phyloP scores from a whole-genome alignment of 139 green algal species.

The Picochlorum sp. region DNA sequence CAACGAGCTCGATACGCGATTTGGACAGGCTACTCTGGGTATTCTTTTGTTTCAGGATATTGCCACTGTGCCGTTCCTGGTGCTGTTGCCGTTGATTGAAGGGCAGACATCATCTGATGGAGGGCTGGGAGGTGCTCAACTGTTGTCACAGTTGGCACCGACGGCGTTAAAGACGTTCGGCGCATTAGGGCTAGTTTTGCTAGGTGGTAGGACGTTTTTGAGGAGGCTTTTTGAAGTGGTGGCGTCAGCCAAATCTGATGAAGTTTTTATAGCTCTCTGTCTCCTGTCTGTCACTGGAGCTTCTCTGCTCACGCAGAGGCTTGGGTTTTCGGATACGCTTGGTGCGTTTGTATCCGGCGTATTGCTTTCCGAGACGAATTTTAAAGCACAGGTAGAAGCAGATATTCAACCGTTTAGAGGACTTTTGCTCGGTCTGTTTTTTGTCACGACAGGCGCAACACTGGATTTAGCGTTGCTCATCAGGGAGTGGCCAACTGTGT shows the following conservation, averaged over 20 bases:
- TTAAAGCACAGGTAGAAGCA: conserved; percentile 65
- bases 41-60: conserved; percentile 93
- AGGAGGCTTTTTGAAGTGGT: conserved; percentile 59
- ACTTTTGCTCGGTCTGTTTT: conserved; percentile 89
- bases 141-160: conserved; percentile 53
- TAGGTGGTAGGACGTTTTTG: conserved; percentile 74
- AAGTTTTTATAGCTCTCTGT: conserved; percentile 90
- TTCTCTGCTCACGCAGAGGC: conserved; percentile 57
- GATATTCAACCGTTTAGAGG: conserved; percentile 86
- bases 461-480: conserved; percentile 58
- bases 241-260: conserved; percentile 51
- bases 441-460: conserved; percentile 65
- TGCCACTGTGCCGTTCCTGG: conserved; percentile 83
- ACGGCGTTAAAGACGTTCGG: conserved; percentile 54
- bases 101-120: background rate
- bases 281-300: conserved; percentile 85
- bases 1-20: conserved; percentile 65
- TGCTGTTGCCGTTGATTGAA: conserved; percentile 76
- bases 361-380: conserved; percentile 79
- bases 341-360: conserved; percentile 86
- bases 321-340: conserved; percentile 86
- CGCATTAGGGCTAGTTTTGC: conserved; percentile 67
- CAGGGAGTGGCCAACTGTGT: conserved; percentile 51
- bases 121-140: background rate
- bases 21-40: conserved; percentile 86